Evolutionary conservation across 2,329 filamentous ascomycete genomes (phyloP).

Genomic region (Scortechinia acanthostroma): DNA sequence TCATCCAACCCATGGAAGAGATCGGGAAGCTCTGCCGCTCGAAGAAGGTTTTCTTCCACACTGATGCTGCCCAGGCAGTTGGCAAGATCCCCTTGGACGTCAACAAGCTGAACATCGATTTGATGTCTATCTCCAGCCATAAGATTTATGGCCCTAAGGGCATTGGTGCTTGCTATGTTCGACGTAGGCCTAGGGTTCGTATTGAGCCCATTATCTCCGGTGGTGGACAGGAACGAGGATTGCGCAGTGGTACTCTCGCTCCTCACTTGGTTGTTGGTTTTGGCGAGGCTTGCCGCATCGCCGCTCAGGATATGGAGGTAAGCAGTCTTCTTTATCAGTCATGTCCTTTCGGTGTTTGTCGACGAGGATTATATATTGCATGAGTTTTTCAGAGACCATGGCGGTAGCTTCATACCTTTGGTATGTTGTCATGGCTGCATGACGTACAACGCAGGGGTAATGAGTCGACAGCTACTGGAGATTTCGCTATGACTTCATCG

Average conservation of each 20-base stretch:
- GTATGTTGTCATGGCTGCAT: not conserved
- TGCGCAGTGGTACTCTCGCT: slow-evolving; percentile 88
- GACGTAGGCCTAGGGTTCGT: slow-evolving; percentile 84
- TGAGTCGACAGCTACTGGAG: not conserved
- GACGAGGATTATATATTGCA: not conserved
- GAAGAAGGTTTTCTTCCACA: slow-evolving; percentile 97
- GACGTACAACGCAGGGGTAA: not conserved
- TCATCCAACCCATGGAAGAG: slow-evolving; percentile 91
- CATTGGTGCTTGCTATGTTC: slow-evolving; percentile 91
- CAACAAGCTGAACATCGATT: slow-evolving; percentile 93
- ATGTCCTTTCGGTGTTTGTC: not conserved
- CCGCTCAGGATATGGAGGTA: slow-evolving; percentile 84
- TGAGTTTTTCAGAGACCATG: not conserved
- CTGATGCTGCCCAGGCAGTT: slow-evolving; percentile 92
- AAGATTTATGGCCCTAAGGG: slow-evolving; percentile 99
- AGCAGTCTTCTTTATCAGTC: slow-evolving; percentile 26
- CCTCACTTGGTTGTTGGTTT: slow-evolving; percentile 86
- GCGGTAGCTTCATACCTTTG: not conserved
- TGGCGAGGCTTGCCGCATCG: slow-evolving; percentile 89
- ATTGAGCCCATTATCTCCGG: slow-evolving; percentile 93
- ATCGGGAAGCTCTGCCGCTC: slow-evolving; percentile 86
- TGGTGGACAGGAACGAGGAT: slow-evolving; percentile 88
- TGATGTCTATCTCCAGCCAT: slow-evolving; percentile 98
- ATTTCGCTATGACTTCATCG: not conserved
- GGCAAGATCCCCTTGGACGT: slow-evolving; percentile 96